These are phyloP conservation scores for Yueomyces sinensis DNA, from an alignment of 805 yeast genomes.

Conservation along the genomic window DNA sequence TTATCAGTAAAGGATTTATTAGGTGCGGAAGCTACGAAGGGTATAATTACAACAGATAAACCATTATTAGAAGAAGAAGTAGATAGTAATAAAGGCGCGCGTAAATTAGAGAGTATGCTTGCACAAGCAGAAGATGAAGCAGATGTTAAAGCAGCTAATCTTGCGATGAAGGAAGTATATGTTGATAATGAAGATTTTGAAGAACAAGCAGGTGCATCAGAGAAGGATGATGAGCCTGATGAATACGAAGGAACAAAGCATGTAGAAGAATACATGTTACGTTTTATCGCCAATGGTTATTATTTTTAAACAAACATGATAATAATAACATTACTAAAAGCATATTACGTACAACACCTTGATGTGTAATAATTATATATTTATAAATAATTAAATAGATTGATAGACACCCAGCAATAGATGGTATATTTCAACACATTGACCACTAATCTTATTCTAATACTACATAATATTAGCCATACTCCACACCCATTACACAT, in stretches of 20 bases:
- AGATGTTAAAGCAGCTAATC: conserved; percentile 77
- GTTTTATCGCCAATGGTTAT: conserved; percentile 74
- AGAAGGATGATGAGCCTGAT: conserved; percentile 15
- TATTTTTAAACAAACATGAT: too few relatives aligned
- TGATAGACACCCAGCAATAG: too few relatives aligned
- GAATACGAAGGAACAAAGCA: conserved; percentile 53
- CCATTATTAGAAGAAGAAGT: conserved; percentile 21
- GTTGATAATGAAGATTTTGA: conserved; percentile 84
- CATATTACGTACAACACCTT: too few relatives aligned
- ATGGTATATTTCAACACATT: too few relatives aligned
- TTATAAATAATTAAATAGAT: too few relatives aligned
- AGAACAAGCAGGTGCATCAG: conserved; percentile 4
- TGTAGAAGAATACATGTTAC: conserved; percentile 92
- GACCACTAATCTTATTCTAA: too few relatives aligned
- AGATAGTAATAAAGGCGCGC: conserved; percentile 23
- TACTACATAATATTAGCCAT: too few relatives aligned
- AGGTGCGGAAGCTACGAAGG: conserved; percentile 33
- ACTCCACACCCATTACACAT: too few relatives aligned
- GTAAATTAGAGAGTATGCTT: conserved; percentile 44
- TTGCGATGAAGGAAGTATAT: conserved; percentile 69
- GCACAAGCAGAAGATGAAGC: conserved; percentile 95
- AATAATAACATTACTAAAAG: too few relatives aligned
- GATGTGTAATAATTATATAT: too few relatives aligned
- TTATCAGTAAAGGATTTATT: conserved; percentile 75
- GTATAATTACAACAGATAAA: conserved; percentile 21